Conservation (phyloP, 2,329 filamentous ascomycete species). For the Diaporthe caulivora region DNA sequence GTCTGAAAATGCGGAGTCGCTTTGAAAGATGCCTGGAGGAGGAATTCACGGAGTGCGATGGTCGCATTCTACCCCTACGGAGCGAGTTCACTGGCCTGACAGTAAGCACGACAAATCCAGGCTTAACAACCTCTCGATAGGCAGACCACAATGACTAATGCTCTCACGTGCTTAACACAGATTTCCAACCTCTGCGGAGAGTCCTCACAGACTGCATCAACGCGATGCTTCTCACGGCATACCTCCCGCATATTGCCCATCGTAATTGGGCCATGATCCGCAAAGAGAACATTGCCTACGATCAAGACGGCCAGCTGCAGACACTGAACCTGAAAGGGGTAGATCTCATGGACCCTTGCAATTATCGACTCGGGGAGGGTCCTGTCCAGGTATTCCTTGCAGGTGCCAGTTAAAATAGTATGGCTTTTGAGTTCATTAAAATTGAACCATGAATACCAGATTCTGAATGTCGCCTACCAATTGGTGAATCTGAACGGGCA, state of each 20-base stretch:
- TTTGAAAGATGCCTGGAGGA: not conserved
- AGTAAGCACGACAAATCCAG: not conserved
- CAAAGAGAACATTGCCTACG: not conserved
- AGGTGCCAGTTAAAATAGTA: too few species aligned
- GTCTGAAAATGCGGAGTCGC: not conserved
- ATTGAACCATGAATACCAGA: too few species aligned
- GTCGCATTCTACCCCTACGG: not conserved
- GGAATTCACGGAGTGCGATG: slow-evolving; percentile 2
- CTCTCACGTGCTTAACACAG: not conserved
- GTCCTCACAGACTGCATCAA: not conserved
- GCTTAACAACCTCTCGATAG: not conserved
- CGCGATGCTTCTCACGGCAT: not conserved
- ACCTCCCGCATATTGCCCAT: not conserved
- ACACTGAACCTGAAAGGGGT: not conserved
- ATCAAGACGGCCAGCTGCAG: not conserved
- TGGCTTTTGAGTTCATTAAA: too few species aligned
- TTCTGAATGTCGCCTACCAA: too few species aligned
- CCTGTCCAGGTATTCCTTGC: not conserved
- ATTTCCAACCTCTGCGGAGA: not conserved
- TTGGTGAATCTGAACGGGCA: too few species aligned
- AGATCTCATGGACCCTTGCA: not conserved
- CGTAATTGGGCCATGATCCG: not conserved
- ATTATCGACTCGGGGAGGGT: not conserved
- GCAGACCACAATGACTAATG: not conserved
- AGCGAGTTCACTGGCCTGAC: not conserved